A percentile compares a stretch with the other conserved stretches of the same genome.
phyloP scores from a whole-genome alignment of 164 flowering plant genomes.

The Berberis thunbergii region DNA sequence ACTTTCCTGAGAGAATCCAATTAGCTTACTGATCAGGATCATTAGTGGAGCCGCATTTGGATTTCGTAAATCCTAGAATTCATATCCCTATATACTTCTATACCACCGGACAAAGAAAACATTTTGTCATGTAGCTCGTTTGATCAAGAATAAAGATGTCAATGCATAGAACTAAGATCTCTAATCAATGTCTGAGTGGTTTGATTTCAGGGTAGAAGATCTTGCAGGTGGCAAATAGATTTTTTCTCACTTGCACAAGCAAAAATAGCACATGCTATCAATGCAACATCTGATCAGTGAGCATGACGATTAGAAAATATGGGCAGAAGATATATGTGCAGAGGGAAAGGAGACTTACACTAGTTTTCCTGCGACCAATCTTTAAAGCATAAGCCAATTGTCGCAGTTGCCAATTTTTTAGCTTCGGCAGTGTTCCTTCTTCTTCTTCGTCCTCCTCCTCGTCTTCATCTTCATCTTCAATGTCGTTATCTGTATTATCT shows the following conservation, averaged over 20 bases:
- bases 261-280: neutral
- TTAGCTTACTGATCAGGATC: too few species aligned
- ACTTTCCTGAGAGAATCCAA: too few species aligned
- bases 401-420: slow-evolving; percentile 82
- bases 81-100: too few species aligned
- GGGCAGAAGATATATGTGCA: neutral
- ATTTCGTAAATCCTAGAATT: too few species aligned
- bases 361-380: slow-evolving; percentile 77
- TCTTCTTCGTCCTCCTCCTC: slow-evolving; percentile 57
- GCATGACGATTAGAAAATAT: neutral
- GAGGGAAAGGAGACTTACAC: slow-evolving; percentile 35
- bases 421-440: slow-evolving; percentile 45
- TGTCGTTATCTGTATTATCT: neutral
- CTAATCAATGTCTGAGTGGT: neutral
- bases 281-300: too few species aligned
- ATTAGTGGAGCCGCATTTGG: too few species aligned
- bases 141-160: too few species aligned
- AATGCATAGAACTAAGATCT: too few species aligned
- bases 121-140: too few species aligned
- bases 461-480: slow-evolving; percentile 34
- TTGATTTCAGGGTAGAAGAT: neutral
- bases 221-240: too few species aligned
- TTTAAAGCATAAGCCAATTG: slow-evolving; percentile 79
- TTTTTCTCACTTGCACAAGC: too few species aligned
- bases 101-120: too few species aligned